Evolutionary conservation across 148 eudicot species (phyloP), one percentile per base, ranked within the genome.

Genomic region (Polygonum aviculare): DNA sequence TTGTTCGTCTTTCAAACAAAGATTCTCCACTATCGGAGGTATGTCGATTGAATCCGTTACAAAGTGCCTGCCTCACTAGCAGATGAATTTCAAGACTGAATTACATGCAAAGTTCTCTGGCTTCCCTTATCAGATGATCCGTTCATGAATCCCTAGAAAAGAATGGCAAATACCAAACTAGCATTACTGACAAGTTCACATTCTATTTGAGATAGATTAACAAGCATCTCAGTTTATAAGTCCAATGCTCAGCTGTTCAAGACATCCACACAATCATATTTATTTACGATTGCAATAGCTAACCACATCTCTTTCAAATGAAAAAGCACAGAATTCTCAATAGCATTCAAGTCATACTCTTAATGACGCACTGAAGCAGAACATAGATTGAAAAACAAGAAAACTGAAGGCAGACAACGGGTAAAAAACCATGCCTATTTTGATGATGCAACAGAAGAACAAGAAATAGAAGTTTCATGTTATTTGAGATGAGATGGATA

Each of bases 381-480:
- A n/a, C n/a, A n/a, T 82, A 85, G 86, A 77, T 69, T 90, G 89
- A 72, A 86, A 93, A 69, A 93, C 88, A 19, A 93, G 79, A 77
- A 90, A 93, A 82, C 97, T 93, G 87, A 75, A 83, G 73, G 67
- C 9, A 45, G 38, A 18, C 76, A 78, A 65, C 57, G 47, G 19
- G 21, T 54, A 18, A 16, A 52, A 52, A 15, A 52, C 5, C 57
- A 52, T 52, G 57, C 1, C 59, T 16, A n/a, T 57, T 2, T 8
- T 8, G 21, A 7, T 21, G 31, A 22, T 57, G 63, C 33, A 57
- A 3, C 6, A 57, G 8, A 57, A 21, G 63, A 19, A 33, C 19
- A 57, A 22, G 63, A 57, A 21, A 21, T 8, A 8, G 3, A 19
- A 12, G 48, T 44, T 44, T 44, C 47, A 44, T 44, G 31, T 44